These are phyloP conservation scores for Talaromyces sp. DNA, from an alignment of 2,329 filamentous ascomycete genomes.

Conservation along the genomic window DNA sequence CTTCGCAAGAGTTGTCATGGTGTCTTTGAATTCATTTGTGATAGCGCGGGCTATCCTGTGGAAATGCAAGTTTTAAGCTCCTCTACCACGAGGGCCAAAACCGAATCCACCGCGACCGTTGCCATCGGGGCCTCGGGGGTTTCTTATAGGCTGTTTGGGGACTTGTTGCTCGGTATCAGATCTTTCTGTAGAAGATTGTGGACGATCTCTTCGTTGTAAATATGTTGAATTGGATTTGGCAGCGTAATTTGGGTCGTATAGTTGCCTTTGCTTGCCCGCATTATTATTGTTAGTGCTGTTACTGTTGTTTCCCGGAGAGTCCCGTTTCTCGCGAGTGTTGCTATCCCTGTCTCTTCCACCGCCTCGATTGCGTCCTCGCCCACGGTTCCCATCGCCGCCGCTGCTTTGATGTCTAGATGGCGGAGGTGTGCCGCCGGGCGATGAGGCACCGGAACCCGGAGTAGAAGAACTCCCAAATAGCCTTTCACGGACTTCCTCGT, in stretches of 20 bases:
- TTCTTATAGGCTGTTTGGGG: constrained; percentile 56
- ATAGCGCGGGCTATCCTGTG: no score
- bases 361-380: constrained; percentile 46
- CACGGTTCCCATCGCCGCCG: constrained; percentile 26
- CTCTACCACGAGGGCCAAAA: constrained; percentile 60
- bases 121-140: constrained; percentile 71
- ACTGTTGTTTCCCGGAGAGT: constrained; percentile 23
- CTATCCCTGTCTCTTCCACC: constrained; percentile 19
- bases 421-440: constrained; percentile 55
- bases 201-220: constrained; percentile 39
- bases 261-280: constrained; percentile 44
- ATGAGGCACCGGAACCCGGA: constrained; percentile 50
- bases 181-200: constrained; percentile 28
- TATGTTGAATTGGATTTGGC: constrained; percentile 54
- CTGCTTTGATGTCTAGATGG: constrained; percentile 37
- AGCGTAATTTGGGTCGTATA: constrained; percentile 72
- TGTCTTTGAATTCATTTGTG: no score
- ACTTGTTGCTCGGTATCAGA: constrained; percentile 27
- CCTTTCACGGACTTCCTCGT: constrained; percentile 81
- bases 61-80: constrained; percentile 1
- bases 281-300: not conserved
- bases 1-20: no score
- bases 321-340: constrained; percentile 33
- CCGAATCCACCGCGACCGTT: constrained; percentile 73
- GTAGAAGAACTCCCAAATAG: constrained; percentile 63